These are phyloP conservation scores for Fragilaria crotonensis DNA, from an alignment of 108 stramenopile genomes.

Conservation along the genomic window DNA sequence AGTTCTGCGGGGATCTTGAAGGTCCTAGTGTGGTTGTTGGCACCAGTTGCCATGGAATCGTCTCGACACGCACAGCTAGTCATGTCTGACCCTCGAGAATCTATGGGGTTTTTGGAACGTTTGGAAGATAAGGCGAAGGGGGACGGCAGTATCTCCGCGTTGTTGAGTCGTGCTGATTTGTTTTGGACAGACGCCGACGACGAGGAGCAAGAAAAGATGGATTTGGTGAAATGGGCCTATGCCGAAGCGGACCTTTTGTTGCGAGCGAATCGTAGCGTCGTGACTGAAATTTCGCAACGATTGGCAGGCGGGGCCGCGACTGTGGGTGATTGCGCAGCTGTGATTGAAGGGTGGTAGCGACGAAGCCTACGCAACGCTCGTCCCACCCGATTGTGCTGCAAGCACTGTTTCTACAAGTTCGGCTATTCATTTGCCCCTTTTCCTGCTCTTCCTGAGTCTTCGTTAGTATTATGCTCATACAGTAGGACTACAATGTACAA, in stretches of 20 bases:
- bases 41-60: slow-evolving; percentile 87
- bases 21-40: slow-evolving; percentile 87
- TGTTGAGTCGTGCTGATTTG: slow-evolving; percentile 13
- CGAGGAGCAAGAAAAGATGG: slow-evolving; percentile 38
- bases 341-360: slow-evolving; percentile 69
- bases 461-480: too few species aligned
- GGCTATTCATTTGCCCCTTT: too few species aligned
- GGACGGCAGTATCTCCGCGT: too few species aligned
- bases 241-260: slow-evolving; percentile 71
- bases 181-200: slow-evolving; percentile 21
- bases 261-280: slow-evolving; percentile 40
- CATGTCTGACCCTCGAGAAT: slow-evolving; percentile 86
- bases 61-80: slow-evolving; percentile 76
- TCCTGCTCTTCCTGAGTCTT: too few species aligned
- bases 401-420: too few species aligned
- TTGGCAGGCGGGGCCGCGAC: slow-evolving; percentile 79
- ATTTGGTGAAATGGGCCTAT: slow-evolving; percentile 76
- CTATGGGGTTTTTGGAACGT: slow-evolving; percentile 63
- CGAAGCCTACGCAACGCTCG: too few species aligned
- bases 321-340: slow-evolving; percentile 84
- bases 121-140: slow-evolving; percentile 42
- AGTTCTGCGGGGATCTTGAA: slow-evolving; percentile 75
- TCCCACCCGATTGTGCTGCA: too few species aligned
- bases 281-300: slow-evolving; percentile 59
- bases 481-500: too few species aligned